A percentile compares a stretch with the other conserved stretches of the same genome.
Evolutionary conservation across 225 moss, liverwort and hornwort species (phyloP).

Genomic region (Polytrichum formosum): DNA sequence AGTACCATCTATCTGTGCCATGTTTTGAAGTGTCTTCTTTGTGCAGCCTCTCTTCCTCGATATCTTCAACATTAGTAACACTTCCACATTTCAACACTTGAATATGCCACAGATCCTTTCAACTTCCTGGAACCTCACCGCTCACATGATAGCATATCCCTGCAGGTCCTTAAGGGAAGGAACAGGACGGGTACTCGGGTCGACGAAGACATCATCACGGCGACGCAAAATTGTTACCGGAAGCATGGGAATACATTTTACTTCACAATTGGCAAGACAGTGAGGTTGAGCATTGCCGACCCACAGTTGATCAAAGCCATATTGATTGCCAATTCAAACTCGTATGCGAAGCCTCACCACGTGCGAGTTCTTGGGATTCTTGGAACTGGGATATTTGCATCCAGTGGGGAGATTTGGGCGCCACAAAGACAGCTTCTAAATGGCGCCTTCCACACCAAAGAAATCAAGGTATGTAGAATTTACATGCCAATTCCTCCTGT

Average conservation of each 20-base stretch:
- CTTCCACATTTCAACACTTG: neutral
- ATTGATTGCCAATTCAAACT: slow-evolving; percentile 65
- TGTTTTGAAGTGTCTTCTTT: neutral
- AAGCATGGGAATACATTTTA: slow-evolving; percentile 65
- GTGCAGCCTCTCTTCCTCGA: neutral
- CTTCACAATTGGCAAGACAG: slow-evolving; percentile 76
- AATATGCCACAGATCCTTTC: neutral
- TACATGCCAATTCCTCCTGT: neutral
- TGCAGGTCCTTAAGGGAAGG: slow-evolving; percentile 45
- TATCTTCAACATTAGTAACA: neutral
- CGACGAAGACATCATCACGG: slow-evolving; percentile 28
- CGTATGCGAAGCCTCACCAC: slow-evolving; percentile 71
- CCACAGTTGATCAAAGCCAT: slow-evolving; percentile 71
- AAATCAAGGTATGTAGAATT: slow-evolving; percentile 58
- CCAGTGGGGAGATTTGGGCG: slow-evolving; percentile 72
- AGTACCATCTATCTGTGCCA: neutral
- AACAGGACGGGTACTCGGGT: slow-evolving; percentile 8
- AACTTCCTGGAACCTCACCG: no score
- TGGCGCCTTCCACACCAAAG: slow-evolving; percentile 65
- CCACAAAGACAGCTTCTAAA: slow-evolving; percentile 78
- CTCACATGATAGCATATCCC: neutral
- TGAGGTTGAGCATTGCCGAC: slow-evolving; percentile 72
- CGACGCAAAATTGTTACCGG: slow-evolving; percentile 39
- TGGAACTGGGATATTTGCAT: slow-evolving; percentile 62
- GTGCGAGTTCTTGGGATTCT: slow-evolving; percentile 61